These are phyloP conservation scores for Laburnicola sp. DNA, from an alignment of 2,329 filamentous ascomycete species.

Conservation along the genomic window DNA sequence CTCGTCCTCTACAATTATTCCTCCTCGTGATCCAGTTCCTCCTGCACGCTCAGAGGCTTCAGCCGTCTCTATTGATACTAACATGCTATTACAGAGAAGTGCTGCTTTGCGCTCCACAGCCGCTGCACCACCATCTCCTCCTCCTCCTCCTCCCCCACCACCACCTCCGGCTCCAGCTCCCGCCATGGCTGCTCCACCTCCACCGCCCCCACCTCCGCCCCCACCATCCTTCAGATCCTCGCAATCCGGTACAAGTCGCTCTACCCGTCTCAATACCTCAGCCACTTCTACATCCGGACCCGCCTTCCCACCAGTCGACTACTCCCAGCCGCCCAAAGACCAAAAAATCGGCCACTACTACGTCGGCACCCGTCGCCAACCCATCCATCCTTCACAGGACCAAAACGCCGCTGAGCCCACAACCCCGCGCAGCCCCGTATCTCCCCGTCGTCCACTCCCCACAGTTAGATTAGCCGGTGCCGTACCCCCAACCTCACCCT, in stretches of 20 bases:
- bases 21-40: constrained; percentile 3
- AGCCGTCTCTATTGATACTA: not conserved
- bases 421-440: constrained; percentile 9
- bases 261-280: not conserved
- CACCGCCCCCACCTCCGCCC: not conserved
- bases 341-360: constrained; percentile 26
- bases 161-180: not conserved
- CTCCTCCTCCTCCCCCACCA: constrained; percentile 14
- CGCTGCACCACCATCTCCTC: constrained; percentile 1
- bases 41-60: not conserved
- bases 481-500: constrained; percentile 6
- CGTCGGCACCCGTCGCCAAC: constrained; percentile 26
- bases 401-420: constrained; percentile 8
- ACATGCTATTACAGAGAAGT: not conserved
- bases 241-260: no score
- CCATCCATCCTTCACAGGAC: constrained; percentile 29
- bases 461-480: constrained; percentile 20
- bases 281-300: not conserved
- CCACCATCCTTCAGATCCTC: constrained; percentile 4
- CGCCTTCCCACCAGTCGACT: constrained; percentile 17
- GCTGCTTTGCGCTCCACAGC: not conserved
- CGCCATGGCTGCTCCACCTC: not conserved
- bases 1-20: constrained; percentile 4
- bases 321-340: constrained; percentile 19
- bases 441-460: constrained; percentile 12